Conservation (phyloP, 257 asterid species). For the Salvia miltiorrhiza region DNA sequence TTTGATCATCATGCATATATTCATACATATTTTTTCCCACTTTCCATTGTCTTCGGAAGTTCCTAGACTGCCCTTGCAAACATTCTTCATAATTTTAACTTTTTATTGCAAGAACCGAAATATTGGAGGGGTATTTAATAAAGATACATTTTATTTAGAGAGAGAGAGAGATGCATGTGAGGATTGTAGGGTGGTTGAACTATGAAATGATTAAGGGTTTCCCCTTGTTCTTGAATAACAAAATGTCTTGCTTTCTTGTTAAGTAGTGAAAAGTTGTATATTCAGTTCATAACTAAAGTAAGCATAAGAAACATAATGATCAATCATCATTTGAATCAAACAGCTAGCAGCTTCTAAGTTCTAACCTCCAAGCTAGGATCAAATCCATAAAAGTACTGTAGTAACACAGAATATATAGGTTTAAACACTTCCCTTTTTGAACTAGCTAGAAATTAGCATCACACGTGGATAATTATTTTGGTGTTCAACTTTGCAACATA, state of each 20-base stretch:
- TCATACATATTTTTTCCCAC: not conserved
- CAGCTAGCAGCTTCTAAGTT: not conserved
- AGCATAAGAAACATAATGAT: slow-evolving; percentile 16
- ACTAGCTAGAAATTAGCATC: not conserved
- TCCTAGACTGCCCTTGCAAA: slow-evolving; percentile 19
- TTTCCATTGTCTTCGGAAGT: slow-evolving; percentile 6
- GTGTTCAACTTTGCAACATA: too few relatives aligned
- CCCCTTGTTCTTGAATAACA: slow-evolving; percentile 29
- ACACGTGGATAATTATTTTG: not conserved
- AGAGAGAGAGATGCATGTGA: slow-evolving; percentile 54
- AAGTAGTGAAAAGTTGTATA: not conserved
- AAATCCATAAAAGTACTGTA: not conserved
- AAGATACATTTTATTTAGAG: slow-evolving; percentile 14
- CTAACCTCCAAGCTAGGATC: too few relatives aligned
- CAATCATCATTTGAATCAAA: slow-evolving; percentile 6
- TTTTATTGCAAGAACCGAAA: not conserved
- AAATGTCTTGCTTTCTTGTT: slow-evolving; percentile 22
- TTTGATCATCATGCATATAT: slow-evolving; percentile 20
- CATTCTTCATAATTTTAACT: not conserved
- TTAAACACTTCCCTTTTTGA: not conserved
- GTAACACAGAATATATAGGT: not conserved
- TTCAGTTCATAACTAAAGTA: slow-evolving; percentile 5
- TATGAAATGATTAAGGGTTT: slow-evolving; percentile 43
- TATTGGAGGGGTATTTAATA: not conserved
- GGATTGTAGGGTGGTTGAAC: slow-evolving; percentile 59